phyloP scores from a whole-genome alignment of 2,329 filamentous ascomycete species.

The Drechslerella stenobrocha region DNA sequence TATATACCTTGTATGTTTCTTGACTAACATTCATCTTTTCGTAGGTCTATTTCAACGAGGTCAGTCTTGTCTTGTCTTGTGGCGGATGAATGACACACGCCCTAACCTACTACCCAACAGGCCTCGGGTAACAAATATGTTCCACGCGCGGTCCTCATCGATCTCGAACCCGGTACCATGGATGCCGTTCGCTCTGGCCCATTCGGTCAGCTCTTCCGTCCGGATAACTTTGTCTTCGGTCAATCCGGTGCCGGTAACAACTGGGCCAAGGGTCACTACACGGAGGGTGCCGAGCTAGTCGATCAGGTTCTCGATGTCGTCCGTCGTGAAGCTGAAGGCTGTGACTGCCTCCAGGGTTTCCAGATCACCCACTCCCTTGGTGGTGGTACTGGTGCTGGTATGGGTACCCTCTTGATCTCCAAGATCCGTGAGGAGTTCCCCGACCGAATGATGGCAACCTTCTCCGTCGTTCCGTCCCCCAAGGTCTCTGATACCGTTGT shows the following conservation, averaged over 20 bases:
- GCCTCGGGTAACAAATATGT: constrained; percentile 98
- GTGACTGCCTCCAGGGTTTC: constrained; percentile 99
- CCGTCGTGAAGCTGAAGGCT: constrained; percentile 96
- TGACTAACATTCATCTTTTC: background rate
- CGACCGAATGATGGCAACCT: constrained; percentile 99
- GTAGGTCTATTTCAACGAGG: constrained; percentile 88
- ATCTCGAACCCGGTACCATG: constrained; percentile 99
- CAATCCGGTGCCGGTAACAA: constrained; percentile 99
- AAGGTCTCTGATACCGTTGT: constrained; percentile 99
- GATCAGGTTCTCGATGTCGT: constrained; percentile 98
- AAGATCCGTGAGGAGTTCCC: constrained; percentile 99
- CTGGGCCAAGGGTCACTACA: constrained; percentile 99
- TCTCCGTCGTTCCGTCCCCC: constrained; percentile 97
- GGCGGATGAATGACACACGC: constrained; percentile 26
- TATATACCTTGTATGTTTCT: background rate
- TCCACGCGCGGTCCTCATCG: constrained; percentile 97
- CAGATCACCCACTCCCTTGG: constrained; percentile 99
- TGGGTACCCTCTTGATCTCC: constrained; percentile 99
- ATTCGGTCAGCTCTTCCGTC: constrained; percentile 98
- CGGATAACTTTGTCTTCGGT: constrained; percentile 99
- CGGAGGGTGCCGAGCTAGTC: constrained; percentile 97
- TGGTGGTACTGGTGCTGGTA: constrained; percentile 99
- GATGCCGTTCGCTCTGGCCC: constrained; percentile 97
- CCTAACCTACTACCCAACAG: constrained; percentile 58
- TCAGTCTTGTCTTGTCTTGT: constrained; percentile 55